Percentiles rank a stretch among this genome's conserved stretches.
Evolutionary conservation across 495 filamentous ascomycete species (phyloP).

Genomic region (Neurospora sp.): DNA sequence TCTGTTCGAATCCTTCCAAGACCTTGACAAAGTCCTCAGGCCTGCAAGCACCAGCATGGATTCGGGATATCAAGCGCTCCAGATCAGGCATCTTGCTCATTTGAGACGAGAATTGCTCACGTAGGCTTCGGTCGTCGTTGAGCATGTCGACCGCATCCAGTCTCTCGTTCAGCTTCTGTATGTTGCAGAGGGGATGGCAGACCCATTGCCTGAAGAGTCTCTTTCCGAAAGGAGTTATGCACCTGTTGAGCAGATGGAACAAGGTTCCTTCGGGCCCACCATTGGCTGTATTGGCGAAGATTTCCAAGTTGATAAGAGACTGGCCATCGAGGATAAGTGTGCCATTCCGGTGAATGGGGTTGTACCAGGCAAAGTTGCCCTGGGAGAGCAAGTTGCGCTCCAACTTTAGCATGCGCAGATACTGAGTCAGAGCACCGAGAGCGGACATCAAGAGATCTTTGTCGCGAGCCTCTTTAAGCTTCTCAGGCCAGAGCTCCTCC

Average conservation of each 20-base stretch:
- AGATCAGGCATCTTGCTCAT: constrained; percentile 88
- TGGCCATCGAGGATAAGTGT: constrained; percentile 93
- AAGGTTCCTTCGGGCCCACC: constrained; percentile 77
- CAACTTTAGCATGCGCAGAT: constrained; percentile 79
- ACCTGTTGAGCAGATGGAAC: constrained; percentile 83
- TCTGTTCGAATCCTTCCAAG: constrained; percentile 94
- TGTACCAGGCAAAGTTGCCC: constrained; percentile 86
- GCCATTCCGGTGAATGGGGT: constrained; percentile 86
- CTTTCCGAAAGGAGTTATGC: constrained; percentile 95
- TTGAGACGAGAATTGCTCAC: constrained; percentile 74
- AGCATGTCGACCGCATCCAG: constrained; percentile 91
- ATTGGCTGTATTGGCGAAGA: constrained; percentile 91
- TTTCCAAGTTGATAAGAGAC: constrained; percentile 92
- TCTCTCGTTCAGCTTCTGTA: constrained; percentile 81
- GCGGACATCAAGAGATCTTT: constrained; percentile 87
- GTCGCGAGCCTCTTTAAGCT: constrained; percentile 60
- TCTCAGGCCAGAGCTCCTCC: constrained; percentile 65
- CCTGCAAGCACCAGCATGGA: constrained; percentile 83
- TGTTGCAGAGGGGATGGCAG: constrained; percentile 86
- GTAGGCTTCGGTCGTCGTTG: constrained; percentile 67
- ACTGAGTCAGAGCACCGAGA: constrained; percentile 81
- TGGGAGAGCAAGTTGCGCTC: constrained; percentile 81
- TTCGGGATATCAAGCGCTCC: constrained; percentile 85
- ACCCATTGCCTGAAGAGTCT: constrained; percentile 96
- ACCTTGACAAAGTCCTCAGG: constrained; percentile 89